Base-by-base conservation (phyloP, 331 rosid genomes). In the Ulmus americana region DNA sequence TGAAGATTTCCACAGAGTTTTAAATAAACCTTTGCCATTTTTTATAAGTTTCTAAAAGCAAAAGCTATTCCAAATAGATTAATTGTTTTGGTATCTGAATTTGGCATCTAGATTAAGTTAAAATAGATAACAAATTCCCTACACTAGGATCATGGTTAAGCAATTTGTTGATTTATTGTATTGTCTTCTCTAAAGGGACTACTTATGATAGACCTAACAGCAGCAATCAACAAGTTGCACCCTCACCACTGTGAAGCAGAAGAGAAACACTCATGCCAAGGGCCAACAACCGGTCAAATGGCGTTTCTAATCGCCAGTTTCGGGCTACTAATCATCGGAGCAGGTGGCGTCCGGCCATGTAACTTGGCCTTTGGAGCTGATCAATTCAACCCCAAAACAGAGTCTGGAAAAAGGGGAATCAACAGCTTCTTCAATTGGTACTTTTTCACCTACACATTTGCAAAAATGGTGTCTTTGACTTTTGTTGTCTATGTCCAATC, bases 361-460 rank as follows among this genome's bases (percentile, higher is more conserved):
- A 92, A 88, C 85, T 64, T 92, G 52, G 96, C 94, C 13, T 92
- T 88, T 55, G 97, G 97, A 42, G 96, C 82, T 1, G 96, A 92
- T 76, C 97, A 92, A 66, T 92, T 86, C 79, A 74, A 92, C 52
- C 96, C 89, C 11, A 86, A 79, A 3, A 91, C 95, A 2, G 94
- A 82, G 6, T 67, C 94, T 5, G 96, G 97, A 16, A 88, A 83
- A 70, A 79, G 69, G 39, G 97, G 95, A 40, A 79, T 88, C 45
- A 83, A 85, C 54, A 88, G 95, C 73, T 92, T 88, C 86, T 88
- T 88, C 90, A 91, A 91, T 70, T 91, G 95, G 96, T 91, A 88
- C 39, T 86, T 82, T 55, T 81, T 88, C 64, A 83, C 90, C 55
- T 73, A 6, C 76, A 83, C 91, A n/a, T 76, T 86, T 66, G 95